phyloP scores from a whole-genome alignment of 768 basidiomycete genomes.

The Leccinum truebloodii region DNA sequence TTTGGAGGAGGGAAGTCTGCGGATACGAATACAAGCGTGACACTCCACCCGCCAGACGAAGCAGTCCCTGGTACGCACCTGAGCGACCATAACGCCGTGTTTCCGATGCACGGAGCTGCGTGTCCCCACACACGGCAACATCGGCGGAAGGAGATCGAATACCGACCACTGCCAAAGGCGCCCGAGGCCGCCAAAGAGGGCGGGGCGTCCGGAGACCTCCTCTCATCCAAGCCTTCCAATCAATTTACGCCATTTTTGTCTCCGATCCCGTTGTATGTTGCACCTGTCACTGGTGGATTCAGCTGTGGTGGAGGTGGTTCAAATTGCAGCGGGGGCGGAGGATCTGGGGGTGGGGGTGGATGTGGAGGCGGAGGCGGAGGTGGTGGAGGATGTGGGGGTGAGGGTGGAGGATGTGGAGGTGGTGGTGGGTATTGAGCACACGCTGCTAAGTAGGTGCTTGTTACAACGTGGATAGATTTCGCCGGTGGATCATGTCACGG shows the following conservation, averaged over 20 bases:
- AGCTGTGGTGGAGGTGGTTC: background rate
- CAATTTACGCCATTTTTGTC: background rate
- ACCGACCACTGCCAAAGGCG: background rate
- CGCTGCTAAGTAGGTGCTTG: no score
- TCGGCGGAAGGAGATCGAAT: background rate
- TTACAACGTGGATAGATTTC: no score
- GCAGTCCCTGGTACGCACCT: conserved; percentile 49
- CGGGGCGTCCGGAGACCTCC: background rate
- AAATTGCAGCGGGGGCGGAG: background rate
- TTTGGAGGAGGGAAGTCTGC: background rate
- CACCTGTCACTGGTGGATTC: background rate
- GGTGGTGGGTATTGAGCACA: background rate
- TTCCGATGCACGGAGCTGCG: conserved; percentile 26
- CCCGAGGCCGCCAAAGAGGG: background rate
- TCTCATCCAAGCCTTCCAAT: background rate
- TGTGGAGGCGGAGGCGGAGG: no score
- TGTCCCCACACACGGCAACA: background rate
- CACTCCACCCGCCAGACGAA: conserved; percentile 36
- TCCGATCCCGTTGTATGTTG: background rate
- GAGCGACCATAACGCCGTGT: conserved; percentile 53
- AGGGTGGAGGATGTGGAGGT: no score
- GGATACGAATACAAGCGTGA: conserved; percentile 8
- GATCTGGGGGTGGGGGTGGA: background rate
- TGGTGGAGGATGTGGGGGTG: no score
- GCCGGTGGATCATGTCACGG: no score